A percentile compares a stretch with the other conserved stretches of the same genome.
These are phyloP conservation scores for Escovopsis sp. DNA, from an alignment of 2,329 filamentous ascomycete species.

Conservation along the genomic window DNA sequence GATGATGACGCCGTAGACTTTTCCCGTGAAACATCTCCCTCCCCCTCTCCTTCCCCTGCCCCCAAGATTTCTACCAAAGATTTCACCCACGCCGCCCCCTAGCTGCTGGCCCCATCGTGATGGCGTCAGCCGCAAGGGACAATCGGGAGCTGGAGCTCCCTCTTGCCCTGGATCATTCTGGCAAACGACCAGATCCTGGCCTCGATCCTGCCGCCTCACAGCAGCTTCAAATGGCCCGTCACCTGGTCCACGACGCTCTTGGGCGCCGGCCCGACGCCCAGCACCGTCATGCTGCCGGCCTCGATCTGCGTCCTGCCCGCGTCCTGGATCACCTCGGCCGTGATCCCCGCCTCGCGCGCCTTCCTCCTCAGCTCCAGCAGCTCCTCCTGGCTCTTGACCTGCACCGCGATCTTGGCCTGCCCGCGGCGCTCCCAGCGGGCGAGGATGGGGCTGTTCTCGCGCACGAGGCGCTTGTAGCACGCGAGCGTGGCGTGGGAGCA, in stretches of 20 bases:
- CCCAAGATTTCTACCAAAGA: too few species aligned
- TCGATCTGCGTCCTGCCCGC: slow-evolving; percentile 97
- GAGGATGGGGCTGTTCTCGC: slow-evolving; percentile 47
- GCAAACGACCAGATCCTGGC: too few species aligned
- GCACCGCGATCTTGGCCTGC: slow-evolving; percentile 87
- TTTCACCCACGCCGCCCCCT: too few species aligned
- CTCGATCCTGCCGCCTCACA: too few species aligned
- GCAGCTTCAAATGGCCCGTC: slow-evolving; percentile 68
- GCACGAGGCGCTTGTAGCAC: slow-evolving; percentile 76
- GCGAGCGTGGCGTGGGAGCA: slow-evolving; percentile 91
- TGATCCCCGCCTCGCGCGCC: slow-evolving; percentile 70
- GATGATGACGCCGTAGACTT: too few species aligned
- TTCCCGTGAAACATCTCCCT: too few species aligned
- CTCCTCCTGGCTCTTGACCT: slow-evolving; percentile 76
- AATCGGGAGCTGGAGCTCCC: too few species aligned
- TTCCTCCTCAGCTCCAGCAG: slow-evolving; percentile 57
- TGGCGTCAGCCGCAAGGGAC: too few species aligned
- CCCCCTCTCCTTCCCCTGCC: too few species aligned
- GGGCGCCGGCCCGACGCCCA: slow-evolving; percentile 70
- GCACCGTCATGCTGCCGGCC: slow-evolving; percentile 76
- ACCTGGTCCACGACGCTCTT: slow-evolving; percentile 77
- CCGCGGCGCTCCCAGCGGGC: slow-evolving; percentile 73
- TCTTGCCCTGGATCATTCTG: too few species aligned
- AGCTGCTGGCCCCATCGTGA: too few species aligned
- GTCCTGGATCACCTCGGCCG: slow-evolving; percentile 81